These are phyloP conservation scores for Plenodomus biglobosus DNA, from an alignment of 2,329 filamentous ascomycete species.

Conservation along the genomic window DNA sequence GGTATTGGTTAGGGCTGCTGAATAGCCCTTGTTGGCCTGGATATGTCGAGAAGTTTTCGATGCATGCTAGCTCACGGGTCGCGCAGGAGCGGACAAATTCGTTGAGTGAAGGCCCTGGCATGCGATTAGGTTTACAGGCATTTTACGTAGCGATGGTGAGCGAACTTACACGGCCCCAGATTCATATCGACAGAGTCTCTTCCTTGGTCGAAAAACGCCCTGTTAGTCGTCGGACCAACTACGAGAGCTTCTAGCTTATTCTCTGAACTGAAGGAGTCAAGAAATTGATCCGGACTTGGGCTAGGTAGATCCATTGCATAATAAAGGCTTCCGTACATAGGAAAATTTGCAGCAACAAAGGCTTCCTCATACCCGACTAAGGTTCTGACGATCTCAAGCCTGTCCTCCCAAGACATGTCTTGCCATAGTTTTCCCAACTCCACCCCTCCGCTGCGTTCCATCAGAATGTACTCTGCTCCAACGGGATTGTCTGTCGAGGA, in stretches of 20 bases:
- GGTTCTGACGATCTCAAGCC: conserved; percentile 13
- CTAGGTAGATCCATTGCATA: conserved; percentile 19
- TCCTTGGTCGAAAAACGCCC: conserved; percentile 19
- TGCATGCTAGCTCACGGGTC: conserved; percentile 20
- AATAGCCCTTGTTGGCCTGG: conserved; percentile 21
- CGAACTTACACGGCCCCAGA: conserved; percentile 20
- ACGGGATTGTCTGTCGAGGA: conserved; percentile 26
- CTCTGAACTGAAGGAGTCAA: conserved; percentile 8
- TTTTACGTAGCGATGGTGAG: conserved; percentile 7
- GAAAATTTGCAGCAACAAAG: conserved; percentile 12
- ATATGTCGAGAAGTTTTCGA: conserved; percentile 18
- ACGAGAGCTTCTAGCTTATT: conserved; percentile 13
- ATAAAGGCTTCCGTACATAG: conserved; percentile 21
- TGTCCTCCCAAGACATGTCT: conserved; percentile 13
- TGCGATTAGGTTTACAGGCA: conserved; percentile 15
- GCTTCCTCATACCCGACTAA: conserved; percentile 15
- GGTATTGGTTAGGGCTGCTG: conserved; percentile 26
- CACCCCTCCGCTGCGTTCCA: conserved; percentile 16
- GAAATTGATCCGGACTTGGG: conserved; percentile 11
- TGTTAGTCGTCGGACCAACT: conserved; percentile 18
- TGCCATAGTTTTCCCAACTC: conserved; percentile 17
- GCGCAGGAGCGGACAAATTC: conserved; percentile 17
- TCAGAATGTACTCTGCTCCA: conserved; percentile 30
- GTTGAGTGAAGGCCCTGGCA: conserved; percentile 16
- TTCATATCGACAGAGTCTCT: conserved; percentile 17